Conservation (phyloP, 306 rosid genomes). For the Corylus avellana region DNA sequence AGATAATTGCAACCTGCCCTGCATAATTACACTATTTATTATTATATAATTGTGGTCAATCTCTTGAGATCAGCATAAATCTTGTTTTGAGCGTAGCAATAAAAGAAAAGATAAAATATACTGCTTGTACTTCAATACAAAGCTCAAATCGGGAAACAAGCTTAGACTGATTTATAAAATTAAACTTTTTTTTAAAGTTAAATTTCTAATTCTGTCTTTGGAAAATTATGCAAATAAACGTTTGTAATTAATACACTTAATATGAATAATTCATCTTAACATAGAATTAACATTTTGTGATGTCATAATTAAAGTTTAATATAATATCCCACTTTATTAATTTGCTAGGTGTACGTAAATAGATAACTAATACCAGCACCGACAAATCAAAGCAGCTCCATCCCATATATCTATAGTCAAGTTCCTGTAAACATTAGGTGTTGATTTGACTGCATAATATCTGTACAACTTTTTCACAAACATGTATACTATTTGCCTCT, state of each 20-base stretch:
- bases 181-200: too few species aligned
- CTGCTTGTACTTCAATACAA: too few species aligned
- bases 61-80: too few species aligned
- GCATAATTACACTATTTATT: conserved; percentile 2
- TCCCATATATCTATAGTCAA: not conserved
- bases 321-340: not conserved
- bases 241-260: too few species aligned
- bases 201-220: too few species aligned
- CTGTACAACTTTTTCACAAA: not conserved
- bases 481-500: not conserved
- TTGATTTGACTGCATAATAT: not conserved
- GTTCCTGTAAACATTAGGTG: not conserved
- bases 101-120: too few species aligned
- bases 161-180: too few species aligned
- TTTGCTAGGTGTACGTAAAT: not conserved
- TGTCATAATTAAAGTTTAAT: not conserved
- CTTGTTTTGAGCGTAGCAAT: too few species aligned
- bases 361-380: not conserved
- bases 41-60: not conserved
- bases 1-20: conserved; percentile 65
- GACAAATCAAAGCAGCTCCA: not conserved
- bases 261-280: too few species aligned
- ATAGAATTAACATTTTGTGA: too few species aligned
- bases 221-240: too few species aligned
- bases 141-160: too few species aligned